Evolutionary conservation across 148 eudicot genomes (phyloP).

Genomic region (Salicornia ramosissima): DNA sequence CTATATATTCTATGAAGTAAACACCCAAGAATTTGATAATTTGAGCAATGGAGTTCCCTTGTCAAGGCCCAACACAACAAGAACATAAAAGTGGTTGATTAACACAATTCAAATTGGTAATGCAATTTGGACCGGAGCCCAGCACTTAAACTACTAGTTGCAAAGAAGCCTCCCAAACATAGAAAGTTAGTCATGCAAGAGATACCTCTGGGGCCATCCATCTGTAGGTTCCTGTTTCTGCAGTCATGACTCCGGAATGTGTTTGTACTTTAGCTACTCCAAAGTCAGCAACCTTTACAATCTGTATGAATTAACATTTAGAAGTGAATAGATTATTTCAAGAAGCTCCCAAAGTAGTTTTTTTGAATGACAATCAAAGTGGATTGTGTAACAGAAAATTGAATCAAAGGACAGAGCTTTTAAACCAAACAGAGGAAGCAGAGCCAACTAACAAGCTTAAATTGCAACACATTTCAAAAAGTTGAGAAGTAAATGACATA

Average conservation of each 20-base stretch:
- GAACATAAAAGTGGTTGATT: not conserved
- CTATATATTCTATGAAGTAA: too few species aligned
- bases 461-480: not conserved
- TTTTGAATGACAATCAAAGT: not conserved
- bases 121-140: not conserved
- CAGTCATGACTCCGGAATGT: conserved; percentile 67
- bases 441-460: not conserved
- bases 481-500: too few species aligned
- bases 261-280: conserved; percentile 68
- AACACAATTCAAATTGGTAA: not conserved
- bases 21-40: too few species aligned
- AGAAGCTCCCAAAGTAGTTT: not conserved
- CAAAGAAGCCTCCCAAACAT: not conserved
- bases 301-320: conserved; percentile 30
- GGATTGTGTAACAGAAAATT: not conserved
- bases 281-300: conserved; percentile 72
- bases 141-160: not conserved
- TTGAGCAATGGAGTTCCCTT: not conserved
- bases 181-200: not conserved
- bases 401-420: not conserved
- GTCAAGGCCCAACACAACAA: not conserved
- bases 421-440: not conserved
- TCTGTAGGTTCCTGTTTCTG: conserved; percentile 74
- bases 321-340: not conserved
- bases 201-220: conserved; percentile 89